Evolutionary conservation across 2,329 filamentous ascomycete species (phyloP), one percentile per base, ranked within the genome.

Genomic region (Hawksworthiomyces lignivorus): DNA sequence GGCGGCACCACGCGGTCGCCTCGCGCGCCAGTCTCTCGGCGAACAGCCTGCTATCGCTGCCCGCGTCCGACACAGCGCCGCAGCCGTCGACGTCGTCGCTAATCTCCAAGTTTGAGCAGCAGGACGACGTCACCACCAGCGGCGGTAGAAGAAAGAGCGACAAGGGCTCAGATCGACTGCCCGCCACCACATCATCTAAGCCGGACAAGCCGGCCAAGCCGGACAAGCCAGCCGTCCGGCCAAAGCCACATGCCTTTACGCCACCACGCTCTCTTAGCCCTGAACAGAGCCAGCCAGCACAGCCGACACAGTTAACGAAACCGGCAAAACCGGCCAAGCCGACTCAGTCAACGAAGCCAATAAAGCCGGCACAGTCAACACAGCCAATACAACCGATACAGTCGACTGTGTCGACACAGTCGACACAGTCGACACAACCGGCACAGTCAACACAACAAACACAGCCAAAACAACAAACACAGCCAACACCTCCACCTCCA

Each of bases 71-170:
- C 54, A 73, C 73, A 9, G 70, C 67, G 1, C 65, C 77, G 6
- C 80, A 84, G 37, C 65, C 73, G 19, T 70, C 82, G 0, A 81
- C 82, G 0, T 76, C 68, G 4, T 74, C 78, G 5, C 65, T 87
- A 17, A 80, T 87, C 41, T 74, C 74, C 29, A 70, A 85, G 63
- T 87, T 87, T 50, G 83, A 88, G 60, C 65, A 70, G 48, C 69
- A 63, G 31, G 6, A 29, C 12, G 38, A 48, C 14, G 51, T 50
- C n/a, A 59, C 63, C 14, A 8, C 8, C 4, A 33, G 59, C 60
- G 4, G 52, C 58, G 6, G n/a, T n/a, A n/a, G n/a, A n/a, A n/a
- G n/a, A n/a, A n/a, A 66, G 65, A 54, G 64, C 54, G 41, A 48
- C 45, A 14, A 19, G 36, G 34, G 28, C 20, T 7, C 7, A 11